phyloP scores from a whole-genome alignment of 495 filamentous ascomycete species.

The Filosporella fistucella region DNA sequence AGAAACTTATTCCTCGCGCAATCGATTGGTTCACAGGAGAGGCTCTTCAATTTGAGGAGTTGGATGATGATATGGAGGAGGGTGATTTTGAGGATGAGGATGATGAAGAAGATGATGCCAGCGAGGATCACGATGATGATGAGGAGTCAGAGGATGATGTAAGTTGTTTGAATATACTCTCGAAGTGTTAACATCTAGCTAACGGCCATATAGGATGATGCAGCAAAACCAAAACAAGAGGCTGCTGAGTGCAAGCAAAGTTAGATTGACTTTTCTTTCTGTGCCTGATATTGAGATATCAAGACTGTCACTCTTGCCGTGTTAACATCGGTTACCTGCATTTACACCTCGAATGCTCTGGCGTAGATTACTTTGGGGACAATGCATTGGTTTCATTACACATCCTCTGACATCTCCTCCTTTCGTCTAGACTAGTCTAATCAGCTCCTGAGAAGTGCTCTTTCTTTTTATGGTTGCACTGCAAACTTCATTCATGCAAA shows the following conservation, averaged over 20 bases:
- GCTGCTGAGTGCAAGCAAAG: constrained; percentile 99
- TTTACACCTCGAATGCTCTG: constrained; percentile 3
- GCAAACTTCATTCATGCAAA: constrained; percentile 18
- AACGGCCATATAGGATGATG: constrained; percentile 69
- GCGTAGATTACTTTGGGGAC: constrained; percentile 6
- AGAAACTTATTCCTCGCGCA: constrained; percentile 97
- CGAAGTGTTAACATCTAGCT: constrained; percentile 6
- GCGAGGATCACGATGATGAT: constrained; percentile 76
- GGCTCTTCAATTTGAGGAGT: constrained; percentile 92
- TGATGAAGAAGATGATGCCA: constrained; percentile 88
- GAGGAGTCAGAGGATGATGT: constrained; percentile 96
- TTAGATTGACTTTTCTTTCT: constrained; percentile 40
- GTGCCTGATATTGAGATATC: no score
- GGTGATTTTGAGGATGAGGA: constrained; percentile 85
- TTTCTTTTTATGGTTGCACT: constrained; percentile 10
- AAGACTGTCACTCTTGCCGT: constrained; percentile 1
- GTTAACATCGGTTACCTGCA: background rate
- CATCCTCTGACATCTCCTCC: constrained; percentile 10
- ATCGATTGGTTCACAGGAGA: constrained; percentile 99
- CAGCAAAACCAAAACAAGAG: constrained; percentile 96
- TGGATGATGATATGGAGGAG: constrained; percentile 82
- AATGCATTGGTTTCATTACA: constrained; percentile 6
- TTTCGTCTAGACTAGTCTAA: constrained; percentile 23
- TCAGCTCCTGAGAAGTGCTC: constrained; percentile 9
- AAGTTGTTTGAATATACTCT: constrained; percentile 29